These are phyloP conservation scores for Periconia macrospinosa DNA, from an alignment of 2,329 filamentous ascomycete genomes.

Conservation along the genomic window DNA sequence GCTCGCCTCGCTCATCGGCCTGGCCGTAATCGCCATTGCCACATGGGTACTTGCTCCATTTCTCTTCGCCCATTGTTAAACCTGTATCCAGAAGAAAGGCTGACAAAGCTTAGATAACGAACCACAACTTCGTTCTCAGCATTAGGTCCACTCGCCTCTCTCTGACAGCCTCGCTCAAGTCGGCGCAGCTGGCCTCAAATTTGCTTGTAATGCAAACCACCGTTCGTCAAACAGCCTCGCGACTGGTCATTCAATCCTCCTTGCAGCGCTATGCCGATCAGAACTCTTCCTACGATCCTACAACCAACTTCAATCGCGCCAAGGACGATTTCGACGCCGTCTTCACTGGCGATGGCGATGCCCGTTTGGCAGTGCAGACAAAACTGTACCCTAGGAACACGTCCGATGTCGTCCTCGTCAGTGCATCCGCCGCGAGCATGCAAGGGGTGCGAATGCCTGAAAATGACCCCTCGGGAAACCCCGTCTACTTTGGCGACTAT, in stretches of 20 bases:
- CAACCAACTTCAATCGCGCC: constrained; percentile 63
- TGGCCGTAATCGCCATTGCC: constrained; percentile 79
- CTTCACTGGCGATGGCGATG: constrained; percentile 59
- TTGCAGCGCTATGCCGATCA: constrained; percentile 60
- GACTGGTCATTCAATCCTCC: constrained; percentile 57
- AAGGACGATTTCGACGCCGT: constrained; percentile 70
- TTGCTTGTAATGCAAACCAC: constrained; percentile 78
- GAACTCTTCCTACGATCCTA: constrained; percentile 39
- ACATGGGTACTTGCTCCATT: constrained; percentile 52
- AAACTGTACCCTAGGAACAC: constrained; percentile 71
- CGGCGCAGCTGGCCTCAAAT: constrained; percentile 76
- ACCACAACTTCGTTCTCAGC: constrained; percentile 61
- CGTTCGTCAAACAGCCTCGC: constrained; percentile 70
- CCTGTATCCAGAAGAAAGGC: background rate
- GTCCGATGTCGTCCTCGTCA: constrained; percentile 50
- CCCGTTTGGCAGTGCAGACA: constrained; percentile 65
- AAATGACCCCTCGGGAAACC: constrained; percentile 57
- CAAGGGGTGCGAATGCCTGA: constrained; percentile 65
- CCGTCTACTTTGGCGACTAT: constrained; percentile 62
- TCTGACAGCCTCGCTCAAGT: constrained; percentile 83
- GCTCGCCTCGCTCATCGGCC: constrained; percentile 70
- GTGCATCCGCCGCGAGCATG: constrained; percentile 50
- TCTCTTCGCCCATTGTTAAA: background rate
- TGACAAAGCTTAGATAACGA: constrained; percentile 53
- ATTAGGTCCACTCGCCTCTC: constrained; percentile 65